Base-by-base conservation (phyloP, 73 alveolate genomes). In the Durusdinium trenchii region DNA sequence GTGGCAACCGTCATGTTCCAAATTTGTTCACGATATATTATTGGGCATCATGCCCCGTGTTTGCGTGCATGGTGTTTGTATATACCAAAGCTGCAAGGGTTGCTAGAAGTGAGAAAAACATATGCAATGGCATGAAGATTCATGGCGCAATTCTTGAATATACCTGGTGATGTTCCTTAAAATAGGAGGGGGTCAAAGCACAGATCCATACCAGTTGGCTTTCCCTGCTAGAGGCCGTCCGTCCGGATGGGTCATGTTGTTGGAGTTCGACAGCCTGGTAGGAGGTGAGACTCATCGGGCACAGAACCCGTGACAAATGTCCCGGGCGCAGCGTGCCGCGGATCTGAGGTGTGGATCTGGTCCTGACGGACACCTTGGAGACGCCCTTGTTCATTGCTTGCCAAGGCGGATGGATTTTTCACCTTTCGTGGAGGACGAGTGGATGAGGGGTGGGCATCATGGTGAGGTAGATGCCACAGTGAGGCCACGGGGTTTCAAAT, bases 281-380 rank as follows among this genome's bases (percentile, higher is more conserved):
- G 0, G 73, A 57, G 69, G 23, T 23, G 69, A 23, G 69, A 57
- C 23, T 12, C 23, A 23, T 57, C 23, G 12, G 12, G 69, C 69
- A 57, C 12, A 57, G 69, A 12, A 57, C 69, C 32, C 23, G 12
- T 23, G 32, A 57, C 57, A 10, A 36, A 36, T 75, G 0, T 18
- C 6, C 28, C 18, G 20, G 28, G 35, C 7, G 57, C 62, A 43
- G 40, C 6, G 45, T 26, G 38, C 89, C 71, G n/a, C n/a, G n/a
- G n/a, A n/a, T n/a, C n/a, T n/a, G 47, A 81, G 91, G 91, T 81
- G 71, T 81, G 26, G 36, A 46, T 48, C 46, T 32, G 32, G 67
- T 45, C n/a, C 35, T 81, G n/a, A n/a, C n/a, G 69, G 91, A 81
- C 91, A 81, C 91, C 2, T 9, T 30, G 91, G 91, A 81, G 91